phyloP scores from a whole-genome alignment of 495 filamentous ascomycete species.

The Aspergillus ostianus region DNA sequence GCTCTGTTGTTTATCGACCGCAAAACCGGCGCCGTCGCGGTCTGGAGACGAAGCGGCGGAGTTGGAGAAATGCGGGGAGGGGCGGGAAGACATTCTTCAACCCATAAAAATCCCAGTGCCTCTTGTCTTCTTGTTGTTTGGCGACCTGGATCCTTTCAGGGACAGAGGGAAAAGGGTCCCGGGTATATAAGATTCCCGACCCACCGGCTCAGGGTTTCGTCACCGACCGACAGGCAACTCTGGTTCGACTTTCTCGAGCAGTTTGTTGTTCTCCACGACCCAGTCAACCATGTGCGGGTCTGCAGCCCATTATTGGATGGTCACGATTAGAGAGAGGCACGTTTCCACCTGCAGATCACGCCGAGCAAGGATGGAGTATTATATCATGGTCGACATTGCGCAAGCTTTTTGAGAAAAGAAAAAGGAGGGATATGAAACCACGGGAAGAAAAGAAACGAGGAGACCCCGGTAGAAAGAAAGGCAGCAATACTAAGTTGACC shows the following conservation, averaged over 20 bases:
- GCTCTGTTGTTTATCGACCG: not conserved
- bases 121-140: not conserved
- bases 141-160: not conserved
- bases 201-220: not conserved
- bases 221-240: not conserved
- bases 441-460: not conserved
- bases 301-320: slow-evolving; percentile 5
- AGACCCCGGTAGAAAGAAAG: not conserved
- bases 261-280: slow-evolving; percentile 3
- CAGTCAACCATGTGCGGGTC: slow-evolving; percentile 7
- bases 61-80: slow-evolving; percentile 4
- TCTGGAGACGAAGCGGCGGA: not conserved
- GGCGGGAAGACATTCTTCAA: not conserved
- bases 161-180: too few relatives aligned
- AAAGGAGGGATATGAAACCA: not conserved
- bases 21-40: not conserved
- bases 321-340: not conserved
- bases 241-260: not conserved
- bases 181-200: not conserved
- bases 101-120: not conserved
- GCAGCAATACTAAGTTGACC: not conserved
- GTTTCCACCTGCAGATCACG: slow-evolving; percentile 5
- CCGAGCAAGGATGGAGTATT: not conserved
- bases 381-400: not conserved
- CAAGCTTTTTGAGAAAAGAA: not conserved